Conservation (phyloP, 176 grass and related monocot genomes). For the Phoenix roebelenii region DNA sequence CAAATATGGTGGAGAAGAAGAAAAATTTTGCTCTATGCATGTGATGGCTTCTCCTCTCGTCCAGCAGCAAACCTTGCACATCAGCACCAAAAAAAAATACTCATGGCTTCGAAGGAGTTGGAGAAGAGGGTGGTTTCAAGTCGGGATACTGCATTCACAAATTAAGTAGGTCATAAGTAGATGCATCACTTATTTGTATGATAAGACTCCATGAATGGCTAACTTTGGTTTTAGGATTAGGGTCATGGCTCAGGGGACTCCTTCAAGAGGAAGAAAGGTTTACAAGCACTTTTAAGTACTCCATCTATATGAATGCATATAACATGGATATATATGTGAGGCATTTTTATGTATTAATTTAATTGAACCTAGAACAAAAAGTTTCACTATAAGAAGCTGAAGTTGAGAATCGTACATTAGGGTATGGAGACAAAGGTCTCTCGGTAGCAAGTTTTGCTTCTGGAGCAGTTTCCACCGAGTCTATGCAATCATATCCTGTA, state of each 20-base stretch:
- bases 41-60: too few relatives aligned
- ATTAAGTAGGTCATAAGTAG: constrained; percentile 9
- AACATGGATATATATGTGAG: too few relatives aligned
- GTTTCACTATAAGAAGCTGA: not conserved
- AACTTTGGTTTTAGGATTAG: not conserved
- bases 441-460: constrained; percentile 8
- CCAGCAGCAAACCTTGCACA: too few relatives aligned
- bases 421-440: constrained; percentile 46
- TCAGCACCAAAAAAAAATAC: constrained; percentile 1
- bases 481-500: constrained; percentile 19
- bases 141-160: constrained; percentile 43
- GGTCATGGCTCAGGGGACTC: not conserved
- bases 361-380: not conserved
- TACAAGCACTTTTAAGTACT: too few relatives aligned
- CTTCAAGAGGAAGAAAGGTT: too few relatives aligned
- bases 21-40: too few relatives aligned
- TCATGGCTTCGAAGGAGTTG: constrained; percentile 10
- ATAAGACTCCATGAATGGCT: not conserved
- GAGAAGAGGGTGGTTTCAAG: constrained; percentile 49
- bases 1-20: too few relatives aligned
- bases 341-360: too few relatives aligned
- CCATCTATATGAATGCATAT: too few relatives aligned
- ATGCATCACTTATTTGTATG: not conserved
- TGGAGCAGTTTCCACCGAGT: constrained; percentile 17
- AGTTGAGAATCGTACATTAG: constrained; percentile 41